Conservation (phyloP, 805 yeast species). For the Saitoella complicata region DNA sequence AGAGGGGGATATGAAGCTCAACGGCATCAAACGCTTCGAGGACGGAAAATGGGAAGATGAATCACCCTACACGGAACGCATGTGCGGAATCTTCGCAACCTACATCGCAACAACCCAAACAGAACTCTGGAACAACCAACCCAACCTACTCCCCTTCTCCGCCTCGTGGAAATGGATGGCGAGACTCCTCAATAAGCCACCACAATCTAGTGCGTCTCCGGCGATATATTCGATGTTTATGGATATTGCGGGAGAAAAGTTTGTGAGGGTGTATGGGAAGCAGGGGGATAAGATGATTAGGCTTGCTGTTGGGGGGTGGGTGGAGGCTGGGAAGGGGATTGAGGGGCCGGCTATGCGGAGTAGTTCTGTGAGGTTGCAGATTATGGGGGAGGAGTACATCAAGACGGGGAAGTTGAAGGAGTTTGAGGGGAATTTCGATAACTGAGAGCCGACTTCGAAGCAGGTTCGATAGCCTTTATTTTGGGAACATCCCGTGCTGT, state of each 20-base stretch:
- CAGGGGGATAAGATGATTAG: neutral
- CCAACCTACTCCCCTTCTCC: neutral
- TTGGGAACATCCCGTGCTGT: no score
- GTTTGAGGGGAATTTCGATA: no score
- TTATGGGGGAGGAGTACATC: no score
- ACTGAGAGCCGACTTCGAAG: no score
- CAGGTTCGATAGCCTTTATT: no score
- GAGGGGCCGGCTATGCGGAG: no score
- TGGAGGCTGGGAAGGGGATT: no score
- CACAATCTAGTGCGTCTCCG: neutral
- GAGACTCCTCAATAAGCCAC: neutral
- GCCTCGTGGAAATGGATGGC: neutral
- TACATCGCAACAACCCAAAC: conserved; percentile 60
- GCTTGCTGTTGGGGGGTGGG: neutral
- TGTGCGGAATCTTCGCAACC: conserved; percentile 70
- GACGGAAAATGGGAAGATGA: conserved; percentile 37
- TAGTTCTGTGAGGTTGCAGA: no score
- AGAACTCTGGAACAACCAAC: conserved; percentile 11
- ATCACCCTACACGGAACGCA: conserved; percentile 62
- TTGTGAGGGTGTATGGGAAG: neutral
- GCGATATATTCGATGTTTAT: conserved; percentile 1
- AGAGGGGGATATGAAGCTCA: conserved; percentile 38
- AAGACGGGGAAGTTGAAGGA: no score
- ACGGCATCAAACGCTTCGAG: conserved; percentile 68
- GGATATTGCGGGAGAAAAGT: conserved; percentile 1